Evolutionary conservation across 2,329 filamentous ascomycete genomes (phyloP).

Genomic region (Rachicladosporium sp.): DNA sequence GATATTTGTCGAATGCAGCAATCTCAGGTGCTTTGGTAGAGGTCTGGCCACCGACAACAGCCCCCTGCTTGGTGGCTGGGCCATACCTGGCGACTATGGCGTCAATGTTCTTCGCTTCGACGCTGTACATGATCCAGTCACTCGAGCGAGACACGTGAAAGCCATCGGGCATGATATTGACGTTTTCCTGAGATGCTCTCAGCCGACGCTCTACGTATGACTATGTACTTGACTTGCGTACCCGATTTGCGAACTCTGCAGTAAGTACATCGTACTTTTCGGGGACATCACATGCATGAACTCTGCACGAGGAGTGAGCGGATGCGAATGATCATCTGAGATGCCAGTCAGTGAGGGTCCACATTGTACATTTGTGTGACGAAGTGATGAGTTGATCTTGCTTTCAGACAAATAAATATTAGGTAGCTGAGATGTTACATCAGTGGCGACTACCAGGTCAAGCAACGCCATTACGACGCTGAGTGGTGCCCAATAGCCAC

Average conservation of each 20-base stretch:
- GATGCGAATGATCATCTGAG: slow-evolving; percentile 3
- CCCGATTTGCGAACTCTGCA: slow-evolving; percentile 73
- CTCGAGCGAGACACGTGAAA: slow-evolving; percentile 90
- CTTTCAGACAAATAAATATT: slow-evolving; percentile 75
- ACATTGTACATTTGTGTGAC: slow-evolving; percentile 4
- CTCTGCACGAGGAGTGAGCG: slow-evolving; percentile 41
- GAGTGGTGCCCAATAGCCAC: slow-evolving; percentile 54
- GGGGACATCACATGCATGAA: slow-evolving; percentile 87
- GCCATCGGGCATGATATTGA: slow-evolving; percentile 86
- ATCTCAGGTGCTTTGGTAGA: slow-evolving; percentile 98
- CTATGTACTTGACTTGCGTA: slow-evolving; percentile 43
- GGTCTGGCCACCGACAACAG: slow-evolving; percentile 93
- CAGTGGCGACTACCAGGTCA: slow-evolving; percentile 60
- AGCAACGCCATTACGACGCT: slow-evolving; percentile 58
- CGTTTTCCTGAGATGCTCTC: slow-evolving; percentile 51
- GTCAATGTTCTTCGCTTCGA: slow-evolving; percentile 86
- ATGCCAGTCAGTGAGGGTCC: slow-evolving; percentile 8
- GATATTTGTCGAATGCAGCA: slow-evolving; percentile 76
- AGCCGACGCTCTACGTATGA: slow-evolving; percentile 21
- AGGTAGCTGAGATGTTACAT: slow-evolving; percentile 99
- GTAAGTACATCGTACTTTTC: slow-evolving; percentile 73
- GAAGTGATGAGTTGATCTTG: slow-evolving; percentile 3
- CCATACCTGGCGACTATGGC: slow-evolving; percentile 78
- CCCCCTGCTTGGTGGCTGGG: slow-evolving; percentile 86
- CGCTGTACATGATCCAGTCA: slow-evolving; percentile 98